Conservation (phyloP, 306 rosid genomes). For the Trifolium subterraneum region DNA sequence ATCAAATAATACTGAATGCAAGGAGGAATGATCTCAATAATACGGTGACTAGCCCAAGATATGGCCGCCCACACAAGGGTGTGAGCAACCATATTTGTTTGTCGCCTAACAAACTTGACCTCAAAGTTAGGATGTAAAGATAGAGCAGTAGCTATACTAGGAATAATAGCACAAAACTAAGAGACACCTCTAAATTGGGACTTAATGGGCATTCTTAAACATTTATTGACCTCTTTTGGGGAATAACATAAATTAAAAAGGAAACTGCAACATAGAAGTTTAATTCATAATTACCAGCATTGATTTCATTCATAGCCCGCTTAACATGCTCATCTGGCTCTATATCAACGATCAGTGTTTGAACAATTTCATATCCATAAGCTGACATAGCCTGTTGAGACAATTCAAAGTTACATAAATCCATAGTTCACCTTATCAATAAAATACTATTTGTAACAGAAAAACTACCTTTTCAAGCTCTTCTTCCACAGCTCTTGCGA, state of each 20-base stretch:
- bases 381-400: slow-evolving; percentile 89
- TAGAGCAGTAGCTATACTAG: too few relatives aligned
- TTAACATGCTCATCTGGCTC: slow-evolving; percentile 90
- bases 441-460: slow-evolving; percentile 1
- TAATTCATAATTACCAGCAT: slow-evolving; percentile 68
- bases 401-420: slow-evolving; percentile 35
- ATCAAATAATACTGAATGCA: too few relatives aligned
- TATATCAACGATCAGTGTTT: slow-evolving; percentile 85
- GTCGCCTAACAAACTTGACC: too few relatives aligned
- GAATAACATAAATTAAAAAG: not conserved
- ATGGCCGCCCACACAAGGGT: too few relatives aligned
- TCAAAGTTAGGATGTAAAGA: too few relatives aligned
- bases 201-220: slow-evolving; percentile 3
- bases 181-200: too few relatives aligned
- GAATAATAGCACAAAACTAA: too few relatives aligned
- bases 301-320: slow-evolving; percentile 97
- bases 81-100: too few relatives aligned
- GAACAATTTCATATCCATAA: slow-evolving; percentile 92
- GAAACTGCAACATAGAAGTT: slow-evolving; percentile 22
- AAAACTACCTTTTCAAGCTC: slow-evolving; percentile 81
- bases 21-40: not conserved
- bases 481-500: slow-evolving; percentile 90
- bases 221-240: not conserved
- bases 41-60: too few relatives aligned
- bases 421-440: slow-evolving; percentile 9